Evolutionary conservation across 2,329 filamentous ascomycete genomes (phyloP).

Genomic region (Trichothecium roseum): DNA sequence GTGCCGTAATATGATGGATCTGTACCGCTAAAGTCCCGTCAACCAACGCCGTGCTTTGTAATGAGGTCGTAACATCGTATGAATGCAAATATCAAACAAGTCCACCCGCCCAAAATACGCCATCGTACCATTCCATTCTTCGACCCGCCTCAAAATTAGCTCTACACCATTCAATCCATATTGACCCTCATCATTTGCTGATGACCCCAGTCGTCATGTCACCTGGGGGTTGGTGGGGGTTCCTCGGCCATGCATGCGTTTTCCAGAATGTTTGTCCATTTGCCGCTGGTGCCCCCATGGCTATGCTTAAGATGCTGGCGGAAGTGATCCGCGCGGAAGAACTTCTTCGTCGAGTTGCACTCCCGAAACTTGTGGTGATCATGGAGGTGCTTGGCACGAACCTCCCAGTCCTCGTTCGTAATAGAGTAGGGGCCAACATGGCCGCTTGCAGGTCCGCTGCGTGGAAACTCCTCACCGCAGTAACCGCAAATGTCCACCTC

Average conservation of each 20-base stretch:
- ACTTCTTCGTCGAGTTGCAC: slow-evolving; percentile 98
- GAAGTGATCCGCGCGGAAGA: slow-evolving; percentile 95
- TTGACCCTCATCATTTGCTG: no score
- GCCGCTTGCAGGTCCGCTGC: slow-evolving; percentile 25
- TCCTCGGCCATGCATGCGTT: slow-evolving; percentile 92
- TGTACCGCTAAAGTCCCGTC: no score
- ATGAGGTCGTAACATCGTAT: no score
- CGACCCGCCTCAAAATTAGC: no score
- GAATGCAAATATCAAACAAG: no score
- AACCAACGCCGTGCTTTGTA: no score
- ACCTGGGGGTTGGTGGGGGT: slow-evolving; percentile 37
- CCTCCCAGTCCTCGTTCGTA: slow-evolving; percentile 82
- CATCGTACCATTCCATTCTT: no score
- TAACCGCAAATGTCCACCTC: slow-evolving; percentile 82
- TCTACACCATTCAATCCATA: no score
- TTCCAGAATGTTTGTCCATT: slow-evolving; percentile 98
- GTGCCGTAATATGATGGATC: no score
- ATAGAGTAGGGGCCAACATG: slow-evolving; percentile 20
- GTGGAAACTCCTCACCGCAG: slow-evolving; percentile 80
- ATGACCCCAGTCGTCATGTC: background rate
- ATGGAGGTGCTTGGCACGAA: slow-evolving; percentile 76
- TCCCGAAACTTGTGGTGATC: slow-evolving; percentile 93
- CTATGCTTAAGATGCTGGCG: slow-evolving; percentile 97
- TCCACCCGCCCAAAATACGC: no score
- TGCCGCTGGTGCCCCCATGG: slow-evolving; percentile 89